Percentiles rank a stretch among this genome's conserved stretches.
Conservation (phyloP, 2,329 filamentous ascomycete species). For the Aureobasidium sp. region DNA sequence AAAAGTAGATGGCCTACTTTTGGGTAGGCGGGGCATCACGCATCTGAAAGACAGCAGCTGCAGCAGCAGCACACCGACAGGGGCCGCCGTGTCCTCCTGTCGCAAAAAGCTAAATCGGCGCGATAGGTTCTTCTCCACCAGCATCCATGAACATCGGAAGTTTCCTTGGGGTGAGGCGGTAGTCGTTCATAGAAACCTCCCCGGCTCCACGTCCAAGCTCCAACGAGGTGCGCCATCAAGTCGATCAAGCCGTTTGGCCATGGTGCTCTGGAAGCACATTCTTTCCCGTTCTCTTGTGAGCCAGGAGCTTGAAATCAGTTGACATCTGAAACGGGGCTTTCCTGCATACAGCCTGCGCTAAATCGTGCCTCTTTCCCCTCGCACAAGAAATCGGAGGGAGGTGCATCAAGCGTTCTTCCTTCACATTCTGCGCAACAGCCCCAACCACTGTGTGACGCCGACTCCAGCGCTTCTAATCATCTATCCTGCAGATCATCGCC, state of each 20-base stretch:
- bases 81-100: slow-evolving; percentile 3
- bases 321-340: slow-evolving; percentile 16
- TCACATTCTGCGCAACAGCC: not conserved
- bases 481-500: slow-evolving; percentile 12
- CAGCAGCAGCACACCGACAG: slow-evolving; percentile 12
- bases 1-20: not conserved
- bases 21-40: not conserved
- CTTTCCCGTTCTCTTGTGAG: not conserved
- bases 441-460: slow-evolving; percentile 14
- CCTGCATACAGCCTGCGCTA: slow-evolving; percentile 15
- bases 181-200: slow-evolving; percentile 9
- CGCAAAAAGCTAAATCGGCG: slow-evolving; percentile 12
- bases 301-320: slow-evolving; percentile 9
- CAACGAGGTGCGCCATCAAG: slow-evolving; percentile 9
- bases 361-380: slow-evolving; percentile 14
- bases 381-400: not conserved
- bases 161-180: not conserved
- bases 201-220: slow-evolving; percentile 10
- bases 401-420: slow-evolving; percentile 13
- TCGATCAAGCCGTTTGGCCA: slow-evolving; percentile 14
- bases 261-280: slow-evolving; percentile 10
- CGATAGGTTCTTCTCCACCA: slow-evolving; percentile 10
- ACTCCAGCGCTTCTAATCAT: slow-evolving; percentile 4
- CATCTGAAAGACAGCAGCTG: not conserved
- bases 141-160: not conserved